Base-by-base conservation (phyloP, 805 yeast species). In the Ogataea corticis region DNA sequence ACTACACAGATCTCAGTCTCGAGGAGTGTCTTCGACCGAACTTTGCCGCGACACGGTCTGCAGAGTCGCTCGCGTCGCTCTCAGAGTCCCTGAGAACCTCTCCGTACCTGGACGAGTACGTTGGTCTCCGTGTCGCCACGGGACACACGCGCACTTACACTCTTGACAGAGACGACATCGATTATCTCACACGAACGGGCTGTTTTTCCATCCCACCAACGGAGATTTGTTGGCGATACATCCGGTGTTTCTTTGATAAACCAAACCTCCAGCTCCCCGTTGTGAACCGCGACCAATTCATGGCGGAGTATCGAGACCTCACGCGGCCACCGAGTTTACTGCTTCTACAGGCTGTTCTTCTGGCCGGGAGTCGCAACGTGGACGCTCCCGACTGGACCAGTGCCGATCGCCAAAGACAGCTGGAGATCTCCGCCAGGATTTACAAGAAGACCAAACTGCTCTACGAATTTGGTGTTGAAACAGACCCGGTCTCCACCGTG, bases 181-280 rank as follows among this genome's bases (percentile, higher is more conserved):
- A 81, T 56, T 75, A 82, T 41, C 68, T 84, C 49, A 75, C 79
- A 53, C 59, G 79, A 42, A 67, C 82, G 44, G 89, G 88, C 15
- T 86, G 87, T 2, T 83, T 84, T 56, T 63, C 76, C 38, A 64
- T 85, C 21, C 92, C 92, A 2, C 38, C 44, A 14, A 3, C 33
- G 23, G 49, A 49, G 4, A 30, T 85, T 15, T 74, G 84, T 46
- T 77, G 77, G 52, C 85, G 80, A 51, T 66, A 84, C 44, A 72
- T 85, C 30, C 72, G 79, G 37, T 66, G 75, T 36, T 86, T 74
- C 62, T 85, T 86, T 54, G 75, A 73, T 36, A 76, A 76, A 49
- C 74, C 83, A 31, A 87, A 85, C 57, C 88, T 88, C 1, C 55
- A 75, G 29, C 75, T 83, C 62, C 94, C 94, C 11, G 75, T 84